Percentiles rank a stretch among this genome's conserved stretches.
These are phyloP conservation scores for Chiua sp. DNA, from an alignment of 1,284 basidiomycete species.

Conservation along the genomic window DNA sequence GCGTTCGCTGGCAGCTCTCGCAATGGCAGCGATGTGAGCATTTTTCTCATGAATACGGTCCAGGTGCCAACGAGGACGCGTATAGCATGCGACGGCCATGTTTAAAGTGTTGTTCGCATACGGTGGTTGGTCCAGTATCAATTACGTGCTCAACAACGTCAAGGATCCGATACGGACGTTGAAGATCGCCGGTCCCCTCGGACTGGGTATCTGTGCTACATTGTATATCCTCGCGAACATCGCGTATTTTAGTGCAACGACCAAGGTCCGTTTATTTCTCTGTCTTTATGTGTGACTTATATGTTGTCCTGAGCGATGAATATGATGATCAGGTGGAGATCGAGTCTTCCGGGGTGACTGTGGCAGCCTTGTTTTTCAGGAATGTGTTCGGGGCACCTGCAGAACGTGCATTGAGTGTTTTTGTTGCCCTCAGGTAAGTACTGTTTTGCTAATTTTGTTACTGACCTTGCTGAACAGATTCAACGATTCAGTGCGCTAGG, in stretches of 20 bases:
- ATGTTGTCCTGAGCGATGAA: neutral
- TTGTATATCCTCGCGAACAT: slow-evolving; percentile 60
- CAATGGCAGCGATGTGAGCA: slow-evolving; percentile 47
- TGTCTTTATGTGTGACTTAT: too few species aligned
- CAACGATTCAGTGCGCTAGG: slow-evolving; percentile 29
- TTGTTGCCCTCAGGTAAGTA: slow-evolving; percentile 55
- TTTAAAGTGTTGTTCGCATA: slow-evolving; percentile 65
- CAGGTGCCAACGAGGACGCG: neutral
- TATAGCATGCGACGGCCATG: slow-evolving; percentile 61
- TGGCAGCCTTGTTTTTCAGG: slow-evolving; percentile 59
- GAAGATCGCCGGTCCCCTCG: slow-evolving; percentile 59
- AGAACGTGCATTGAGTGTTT: slow-evolving; percentile 52
- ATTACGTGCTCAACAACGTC: slow-evolving; percentile 62
- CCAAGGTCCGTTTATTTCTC: slow-evolving; percentile 14
- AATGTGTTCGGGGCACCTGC: slow-evolving; percentile 57
- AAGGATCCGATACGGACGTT: slow-evolving; percentile 55
- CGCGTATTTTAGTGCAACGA: slow-evolving; percentile 51
- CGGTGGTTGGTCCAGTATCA: slow-evolving; percentile 57
- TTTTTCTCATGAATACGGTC: neutral
- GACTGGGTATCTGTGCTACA: slow-evolving; percentile 49
- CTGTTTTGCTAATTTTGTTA: neutral
- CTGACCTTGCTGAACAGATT: neutral
- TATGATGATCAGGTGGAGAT: slow-evolving; percentile 44
- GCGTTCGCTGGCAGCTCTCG: slow-evolving; percentile 55
- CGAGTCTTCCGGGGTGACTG: slow-evolving; percentile 47